Base-by-base conservation (phyloP, 352 stramenopile species). In the Blastocystis sp. region DNA sequence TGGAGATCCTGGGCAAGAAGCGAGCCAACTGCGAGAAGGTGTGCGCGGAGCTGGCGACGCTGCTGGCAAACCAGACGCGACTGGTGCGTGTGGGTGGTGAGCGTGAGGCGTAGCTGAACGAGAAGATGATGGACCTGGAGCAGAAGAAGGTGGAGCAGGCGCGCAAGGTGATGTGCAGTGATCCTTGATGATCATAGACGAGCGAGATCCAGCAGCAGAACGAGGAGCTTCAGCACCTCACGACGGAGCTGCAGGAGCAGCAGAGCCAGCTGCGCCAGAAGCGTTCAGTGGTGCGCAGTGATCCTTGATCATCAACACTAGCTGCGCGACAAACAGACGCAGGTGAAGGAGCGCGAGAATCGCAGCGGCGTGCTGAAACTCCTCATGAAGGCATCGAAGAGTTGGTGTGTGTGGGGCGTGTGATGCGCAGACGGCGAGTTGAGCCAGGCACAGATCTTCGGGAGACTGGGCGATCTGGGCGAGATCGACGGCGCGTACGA, bases 381-480 rank as follows among this genome's bases (percentile, higher is more conserved):
- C 11, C 66, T 84, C 10, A 53, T 84, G 21, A 14, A 19, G 19
- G 74, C 74, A 17, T 10, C 34, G 11, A 28, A 67, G 38, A 48
- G 66, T 76, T 11, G 5, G n/a, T 3, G 3, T 3, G 28, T 3
- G 2, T 5, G n/a, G 2, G 19, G 7, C 3, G 48, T 3, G 11
- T 82, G 21, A 82, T 69, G 14, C 21, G 2, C 17, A 62, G 62
- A 76, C 34, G 62, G 62, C 34, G 78, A 76, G 34, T 78, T 90
- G n/a, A 34, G 41, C 23, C 34, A n/a, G 2, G 95, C 94, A 59
- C 96, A 96, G 5, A 90, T 99, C 2, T 94, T 94, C 61, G 97
- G 97, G 43, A 94, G 97, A 88, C 92, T 99, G 0, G 96, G 96
- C 38, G 96, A 99, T 89, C 92, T 99, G 62, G 96, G 95, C 23